phyloP scores from a whole-genome alignment of 768 basidiomycete genomes.

The Tricholoma saponaceum region DNA sequence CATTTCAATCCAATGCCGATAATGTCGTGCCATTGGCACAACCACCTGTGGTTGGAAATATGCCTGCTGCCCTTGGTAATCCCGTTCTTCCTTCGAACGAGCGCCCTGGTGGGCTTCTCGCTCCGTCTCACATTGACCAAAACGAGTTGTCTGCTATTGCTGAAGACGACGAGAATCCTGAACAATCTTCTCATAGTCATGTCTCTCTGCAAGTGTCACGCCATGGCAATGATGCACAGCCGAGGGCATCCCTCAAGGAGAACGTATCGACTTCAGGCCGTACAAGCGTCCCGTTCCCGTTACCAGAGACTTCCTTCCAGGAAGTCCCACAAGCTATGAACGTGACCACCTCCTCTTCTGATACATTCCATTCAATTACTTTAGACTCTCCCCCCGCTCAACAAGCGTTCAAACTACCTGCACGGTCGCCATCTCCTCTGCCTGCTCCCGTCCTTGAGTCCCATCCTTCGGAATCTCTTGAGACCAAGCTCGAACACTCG shows the following conservation, averaged over 20 bases:
- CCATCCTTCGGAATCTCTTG: neutral
- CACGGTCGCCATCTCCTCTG: neutral
- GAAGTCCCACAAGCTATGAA: conserved; percentile 6
- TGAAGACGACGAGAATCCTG: conserved; percentile 62
- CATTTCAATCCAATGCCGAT: neutral
- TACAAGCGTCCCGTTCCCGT: neutral
- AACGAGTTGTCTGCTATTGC: conserved; percentile 65
- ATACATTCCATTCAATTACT: conserved; percentile 35
- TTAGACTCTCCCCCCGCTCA: conserved; percentile 29
- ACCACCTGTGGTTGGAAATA: neutral
- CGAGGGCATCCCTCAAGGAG: neutral
- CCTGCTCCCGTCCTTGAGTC: neutral
- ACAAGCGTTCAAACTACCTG: conserved; percentile 1
- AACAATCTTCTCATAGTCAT: conserved; percentile 26
- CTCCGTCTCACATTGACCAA: conserved; percentile 18
- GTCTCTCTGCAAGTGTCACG: neutral
- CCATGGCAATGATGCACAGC: neutral
- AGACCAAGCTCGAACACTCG: neutral
- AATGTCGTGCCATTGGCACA: neutral
- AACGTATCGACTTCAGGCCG: neutral
- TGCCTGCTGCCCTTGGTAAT: neutral
- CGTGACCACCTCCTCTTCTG: conserved; percentile 27
- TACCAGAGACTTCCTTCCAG: neutral
- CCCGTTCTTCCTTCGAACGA: neutral
- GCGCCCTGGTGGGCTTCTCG: neutral